Evolutionary conservation across 768 basidiomycete genomes (phyloP).

Genomic region (Gymnopilus junonius): DNA sequence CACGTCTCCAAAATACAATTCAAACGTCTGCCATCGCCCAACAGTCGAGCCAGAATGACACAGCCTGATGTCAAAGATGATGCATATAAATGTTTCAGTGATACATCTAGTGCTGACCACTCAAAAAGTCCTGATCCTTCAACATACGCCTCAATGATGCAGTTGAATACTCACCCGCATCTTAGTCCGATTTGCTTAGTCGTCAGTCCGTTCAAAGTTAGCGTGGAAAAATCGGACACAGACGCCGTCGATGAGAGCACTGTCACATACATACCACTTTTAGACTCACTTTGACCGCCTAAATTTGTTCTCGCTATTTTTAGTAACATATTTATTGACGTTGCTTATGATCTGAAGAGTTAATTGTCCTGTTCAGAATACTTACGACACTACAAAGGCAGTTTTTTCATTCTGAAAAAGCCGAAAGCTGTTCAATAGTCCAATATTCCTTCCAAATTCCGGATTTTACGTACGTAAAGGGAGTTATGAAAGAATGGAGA

Average conservation of each 20-base stretch:
- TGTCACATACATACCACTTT: not conserved
- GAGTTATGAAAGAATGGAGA: too few relatives aligned
- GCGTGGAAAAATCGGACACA: not conserved
- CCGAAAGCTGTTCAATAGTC: too few relatives aligned
- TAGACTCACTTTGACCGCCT: not conserved
- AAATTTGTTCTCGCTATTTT: not conserved
- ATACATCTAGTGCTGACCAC: too few relatives aligned
- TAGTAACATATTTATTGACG: too few relatives aligned
- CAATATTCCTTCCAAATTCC: too few relatives aligned
- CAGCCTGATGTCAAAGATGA: not conserved
- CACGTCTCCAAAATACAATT: not conserved
- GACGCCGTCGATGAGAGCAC: not conserved
- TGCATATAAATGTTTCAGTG: not conserved
- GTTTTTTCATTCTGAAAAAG: too few relatives aligned
- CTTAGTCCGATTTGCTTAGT: not conserved
- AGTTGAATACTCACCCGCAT: not conserved
- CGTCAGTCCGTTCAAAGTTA: not conserved
- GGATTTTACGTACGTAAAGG: too few relatives aligned
- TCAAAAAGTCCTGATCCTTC: not conserved
- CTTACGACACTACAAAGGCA: too few relatives aligned
- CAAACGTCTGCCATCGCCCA: not conserved
- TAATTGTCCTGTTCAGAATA: too few relatives aligned
- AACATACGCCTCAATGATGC: not conserved
- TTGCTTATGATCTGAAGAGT: too few relatives aligned
- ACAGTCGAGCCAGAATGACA: not conserved